phyloP scores from a whole-genome alignment of 2,329 filamentous ascomycete species.

The Fusarium clavum region DNA sequence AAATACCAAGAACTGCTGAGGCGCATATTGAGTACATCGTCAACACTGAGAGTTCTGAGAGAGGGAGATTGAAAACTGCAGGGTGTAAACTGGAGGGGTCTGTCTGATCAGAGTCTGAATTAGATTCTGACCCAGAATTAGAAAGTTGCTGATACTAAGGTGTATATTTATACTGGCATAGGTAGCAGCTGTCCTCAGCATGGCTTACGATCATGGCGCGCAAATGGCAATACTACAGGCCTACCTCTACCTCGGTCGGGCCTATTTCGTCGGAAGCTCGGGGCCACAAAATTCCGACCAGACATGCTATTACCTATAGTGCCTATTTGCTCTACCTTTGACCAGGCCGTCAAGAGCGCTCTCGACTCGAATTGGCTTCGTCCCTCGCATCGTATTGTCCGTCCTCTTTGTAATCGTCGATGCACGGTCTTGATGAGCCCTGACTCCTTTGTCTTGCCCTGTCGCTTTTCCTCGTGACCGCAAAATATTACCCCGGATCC shows the following conservation, averaged over 20 bases:
- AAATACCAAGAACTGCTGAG: constrained; percentile 23
- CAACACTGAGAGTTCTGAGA: constrained; percentile 15
- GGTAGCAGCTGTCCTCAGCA: not conserved
- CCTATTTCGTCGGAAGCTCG: constrained; percentile 35
- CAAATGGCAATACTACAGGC: not conserved
- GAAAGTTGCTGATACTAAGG: not conserved
- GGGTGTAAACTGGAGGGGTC: not conserved
- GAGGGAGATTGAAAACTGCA: not conserved
- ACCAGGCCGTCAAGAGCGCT: constrained; percentile 33
- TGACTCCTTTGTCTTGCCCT: constrained; percentile 27
- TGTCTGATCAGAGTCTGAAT: not conserved
- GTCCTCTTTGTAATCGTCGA: constrained; percentile 32
- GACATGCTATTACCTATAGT: constrained; percentile 21
- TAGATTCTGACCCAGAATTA: not conserved
- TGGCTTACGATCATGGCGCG: constrained; percentile 21
- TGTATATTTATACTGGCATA: not conserved
- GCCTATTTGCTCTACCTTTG: constrained; percentile 29
- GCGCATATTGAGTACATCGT: constrained; percentile 24
- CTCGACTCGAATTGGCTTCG: constrained; percentile 42
- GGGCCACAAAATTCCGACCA: constrained; percentile 38
- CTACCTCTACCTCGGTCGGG: constrained; percentile 17
- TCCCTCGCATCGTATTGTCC: constrained; percentile 31
- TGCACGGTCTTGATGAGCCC: constrained; percentile 36
- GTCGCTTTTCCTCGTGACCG: constrained; percentile 29
- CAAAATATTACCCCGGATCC: constrained; percentile 24